phyloP scores from a whole-genome alignment of 208 protist genomes.

The Leishmania aethiopica region DNA sequence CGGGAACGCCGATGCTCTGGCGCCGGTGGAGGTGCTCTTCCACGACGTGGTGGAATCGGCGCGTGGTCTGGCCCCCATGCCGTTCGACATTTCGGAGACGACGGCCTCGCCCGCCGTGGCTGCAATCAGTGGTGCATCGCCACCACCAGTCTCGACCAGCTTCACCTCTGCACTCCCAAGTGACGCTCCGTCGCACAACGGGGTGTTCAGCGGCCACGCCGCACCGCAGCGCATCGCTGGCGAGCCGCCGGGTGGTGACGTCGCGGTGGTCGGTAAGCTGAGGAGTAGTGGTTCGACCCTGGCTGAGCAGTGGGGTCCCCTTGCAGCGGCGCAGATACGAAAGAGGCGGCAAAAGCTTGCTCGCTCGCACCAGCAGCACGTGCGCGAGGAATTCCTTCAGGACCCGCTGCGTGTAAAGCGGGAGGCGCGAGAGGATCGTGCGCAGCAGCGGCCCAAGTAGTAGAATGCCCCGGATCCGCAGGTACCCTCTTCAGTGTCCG shows the following conservation, averaged over 20 bases:
- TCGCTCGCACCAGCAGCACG: slow-evolving; percentile 47
- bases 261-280: not conserved
- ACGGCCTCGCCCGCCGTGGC: too few relatives aligned
- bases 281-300: slow-evolving; percentile 3
- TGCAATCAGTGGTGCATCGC: not conserved
- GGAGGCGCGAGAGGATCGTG: slow-evolving; percentile 18
- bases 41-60: slow-evolving; percentile 43
- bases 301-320: slow-evolving; percentile 56
- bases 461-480: not conserved
- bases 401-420: slow-evolving; percentile 76
- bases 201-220: not conserved
- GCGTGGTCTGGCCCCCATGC: slow-evolving; percentile 14
- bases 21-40: slow-evolving; percentile 37
- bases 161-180: slow-evolving; percentile 5
- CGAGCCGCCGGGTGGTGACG: not conserved
- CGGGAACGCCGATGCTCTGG: slow-evolving; percentile 14
- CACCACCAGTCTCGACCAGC: not conserved
- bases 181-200: not conserved
- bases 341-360: slow-evolving; percentile 81
- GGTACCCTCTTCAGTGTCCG: not conserved
- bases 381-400: slow-evolving; percentile 63
- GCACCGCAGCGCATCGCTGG: not conserved
- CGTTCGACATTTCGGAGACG: slow-evolving; percentile 15
- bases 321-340: slow-evolving; percentile 57
- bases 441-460: slow-evolving; percentile 16